A percentile compares a stretch with the other conserved stretches of the same genome.
Conservation (phyloP, 2,329 filamentous ascomycete species). For the Clathrospora elynae region DNA sequence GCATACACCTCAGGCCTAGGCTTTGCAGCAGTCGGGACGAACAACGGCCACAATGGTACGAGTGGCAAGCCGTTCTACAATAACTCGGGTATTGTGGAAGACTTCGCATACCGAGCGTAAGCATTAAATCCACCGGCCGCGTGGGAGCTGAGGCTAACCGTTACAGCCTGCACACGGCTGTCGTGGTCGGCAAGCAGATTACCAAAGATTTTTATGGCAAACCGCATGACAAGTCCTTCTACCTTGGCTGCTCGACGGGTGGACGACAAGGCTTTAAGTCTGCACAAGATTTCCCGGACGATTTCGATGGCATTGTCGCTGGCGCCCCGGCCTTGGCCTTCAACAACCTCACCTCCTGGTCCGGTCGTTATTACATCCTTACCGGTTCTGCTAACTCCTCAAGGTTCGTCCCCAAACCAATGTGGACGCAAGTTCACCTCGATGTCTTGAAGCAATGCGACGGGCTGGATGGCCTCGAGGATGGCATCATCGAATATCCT, state of each 20-base stretch:
- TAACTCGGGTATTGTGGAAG: slow-evolving; percentile 44
- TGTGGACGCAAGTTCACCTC: slow-evolving; percentile 54
- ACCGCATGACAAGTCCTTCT: slow-evolving; percentile 57
- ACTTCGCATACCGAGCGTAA: slow-evolving; percentile 48
- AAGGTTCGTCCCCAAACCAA: slow-evolving; percentile 25
- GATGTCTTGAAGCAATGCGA: slow-evolving; percentile 59
- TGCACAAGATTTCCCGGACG: slow-evolving; percentile 59
- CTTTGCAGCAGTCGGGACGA: slow-evolving; percentile 53
- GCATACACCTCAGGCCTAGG: slow-evolving; percentile 35
- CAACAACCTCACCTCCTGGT: too few relatives aligned
- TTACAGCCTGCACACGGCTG: slow-evolving; percentile 57
- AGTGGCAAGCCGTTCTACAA: slow-evolving; percentile 45
- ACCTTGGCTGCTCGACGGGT: slow-evolving; percentile 63
- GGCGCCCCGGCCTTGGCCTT: slow-evolving; percentile 59
- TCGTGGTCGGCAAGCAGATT: slow-evolving; percentile 56
- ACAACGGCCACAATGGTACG: slow-evolving; percentile 53
- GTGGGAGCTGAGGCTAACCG: too few relatives aligned
- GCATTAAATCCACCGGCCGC: too few relatives aligned
- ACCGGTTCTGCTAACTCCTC: slow-evolving; percentile 34
- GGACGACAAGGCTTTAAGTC: slow-evolving; percentile 63
- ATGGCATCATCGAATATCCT: slow-evolving; percentile 56
- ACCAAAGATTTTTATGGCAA: slow-evolving; percentile 56
- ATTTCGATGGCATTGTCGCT: slow-evolving; percentile 64
- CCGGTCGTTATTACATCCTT: slow-evolving; percentile 57
- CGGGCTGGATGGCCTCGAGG: slow-evolving; percentile 54